Conservation (phyloP, 2,329 filamentous ascomycete genomes). For the Colletotrichum sp. region DNA sequence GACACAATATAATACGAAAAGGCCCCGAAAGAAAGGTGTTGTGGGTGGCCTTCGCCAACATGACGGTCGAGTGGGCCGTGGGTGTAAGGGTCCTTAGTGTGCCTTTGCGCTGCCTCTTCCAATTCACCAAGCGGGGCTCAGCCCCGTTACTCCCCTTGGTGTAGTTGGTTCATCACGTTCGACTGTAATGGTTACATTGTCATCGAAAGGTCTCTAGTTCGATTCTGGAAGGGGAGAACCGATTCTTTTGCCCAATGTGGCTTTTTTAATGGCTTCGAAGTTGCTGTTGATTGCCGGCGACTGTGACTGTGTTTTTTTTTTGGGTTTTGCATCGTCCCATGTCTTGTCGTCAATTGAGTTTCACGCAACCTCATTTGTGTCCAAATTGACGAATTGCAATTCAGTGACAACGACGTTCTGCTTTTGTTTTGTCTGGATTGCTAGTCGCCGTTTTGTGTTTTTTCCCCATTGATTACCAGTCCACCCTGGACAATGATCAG, state of each 20-base stretch:
- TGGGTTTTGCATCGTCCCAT: not conserved
- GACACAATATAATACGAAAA: not conserved
- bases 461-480: not conserved
- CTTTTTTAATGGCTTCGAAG: not conserved
- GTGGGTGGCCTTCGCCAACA: rapidly evolving
- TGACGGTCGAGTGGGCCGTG: not conserved
- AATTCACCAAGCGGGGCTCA: not conserved
- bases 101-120: not conserved
- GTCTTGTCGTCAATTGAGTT: not conserved
- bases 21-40: not conserved
- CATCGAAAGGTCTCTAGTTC: slow-evolving; percentile 15
- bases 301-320: not conserved
- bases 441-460: not conserved
- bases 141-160: not conserved
- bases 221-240: slow-evolving; percentile 13
- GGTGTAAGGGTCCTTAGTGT: not conserved
- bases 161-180: not conserved
- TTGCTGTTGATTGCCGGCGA: not conserved
- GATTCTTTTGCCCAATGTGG: not conserved
- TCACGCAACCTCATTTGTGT: not conserved
- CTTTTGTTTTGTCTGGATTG: rapidly evolving
- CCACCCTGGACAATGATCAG: rapidly evolving
- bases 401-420: not conserved
- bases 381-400: not conserved
- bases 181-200: not conserved